Percentiles rank a stretch among this genome's conserved stretches.
These are phyloP conservation scores for Pterocarpus santalinus DNA, from an alignment of 306 rosid genomes.

Conservation along the genomic window DNA sequence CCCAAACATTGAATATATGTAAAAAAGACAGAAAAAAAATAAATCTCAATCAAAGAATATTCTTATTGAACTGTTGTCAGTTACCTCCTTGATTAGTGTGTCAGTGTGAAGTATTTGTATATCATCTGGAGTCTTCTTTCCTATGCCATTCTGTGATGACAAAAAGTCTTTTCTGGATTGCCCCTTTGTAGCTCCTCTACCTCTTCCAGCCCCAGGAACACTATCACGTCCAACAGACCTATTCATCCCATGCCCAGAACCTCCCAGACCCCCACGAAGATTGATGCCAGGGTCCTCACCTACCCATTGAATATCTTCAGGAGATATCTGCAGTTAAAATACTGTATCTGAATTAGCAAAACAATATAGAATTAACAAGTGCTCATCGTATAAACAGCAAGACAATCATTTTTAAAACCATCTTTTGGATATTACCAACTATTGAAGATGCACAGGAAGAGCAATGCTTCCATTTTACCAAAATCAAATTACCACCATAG, in stretches of 20 bases:
- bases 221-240: constrained; percentile 70
- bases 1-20: constrained; percentile 27
- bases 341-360: constrained; percentile 56
- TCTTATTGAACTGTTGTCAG: constrained; percentile 22
- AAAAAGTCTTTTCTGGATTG: constrained; percentile 82
- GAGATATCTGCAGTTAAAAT: constrained; percentile 76
- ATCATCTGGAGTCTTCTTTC: constrained; percentile 83
- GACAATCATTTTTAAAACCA: constrained; percentile 24
- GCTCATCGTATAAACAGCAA: constrained; percentile 39
- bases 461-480: constrained; percentile 7
- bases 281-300: constrained; percentile 89
- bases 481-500: constrained; percentile 35
- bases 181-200: constrained; percentile 78
- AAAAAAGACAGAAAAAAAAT: neutral
- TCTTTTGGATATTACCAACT: constrained; percentile 16
- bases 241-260: constrained; percentile 78
- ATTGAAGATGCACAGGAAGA: constrained; percentile 22
- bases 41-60: constrained; percentile 9
- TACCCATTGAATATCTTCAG: constrained; percentile 93
- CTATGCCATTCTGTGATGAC: constrained; percentile 82
- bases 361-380: constrained; percentile 35
- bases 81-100: constrained; percentile 86
- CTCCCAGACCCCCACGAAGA: constrained; percentile 70
- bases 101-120: constrained; percentile 88
- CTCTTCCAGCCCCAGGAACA: constrained; percentile 79